Base-by-base conservation (phyloP, 1,139 yeast species). In the Candida buenavistaensis region DNA sequence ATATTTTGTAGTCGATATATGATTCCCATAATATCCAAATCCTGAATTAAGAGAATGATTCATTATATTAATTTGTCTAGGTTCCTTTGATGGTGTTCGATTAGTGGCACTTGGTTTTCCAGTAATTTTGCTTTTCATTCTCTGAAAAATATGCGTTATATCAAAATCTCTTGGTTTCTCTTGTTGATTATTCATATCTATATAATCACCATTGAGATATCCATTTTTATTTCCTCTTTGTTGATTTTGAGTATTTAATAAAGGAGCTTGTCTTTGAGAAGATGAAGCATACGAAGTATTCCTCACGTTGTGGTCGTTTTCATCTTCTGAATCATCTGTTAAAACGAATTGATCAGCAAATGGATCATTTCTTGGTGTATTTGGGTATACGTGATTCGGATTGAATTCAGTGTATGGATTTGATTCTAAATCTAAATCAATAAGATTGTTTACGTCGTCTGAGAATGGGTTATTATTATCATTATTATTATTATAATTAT, bases 1-100 rank as follows among this genome's bases (percentile, higher is more conserved):
- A 66, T 94, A 94, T 59, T 94, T 94, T n/a, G 98, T 90, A 4
- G 99, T 94, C 28, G 96, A 85, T 46, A 94, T 82, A 56, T 90
- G 90, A 56, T 94, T 94, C 43, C 84, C 92, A 44, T 74, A 72
- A 62, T 76, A 92, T 2, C 82, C 75, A 39, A 69, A 72, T 3
- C 73, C 60, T 3, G 63, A 45, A 47, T 88, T 88, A 10, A 77
- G 67, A 3, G 61, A 55, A 30, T 63, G 66, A 50, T 85, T 78
- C 66, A 88, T 84, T 30, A 92, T 57, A 47, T 75, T 70, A 21
- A 92, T 81, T 19, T 78, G 68, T 46, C 97, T 73, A 17, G 96
- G 96, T 14, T 36, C 34, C 14, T 22, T 28, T 20, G 27, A 45
- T 26, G 3, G 33, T 15, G 16, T 39, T 14, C 13, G 21, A 13